Percentiles rank a stretch among this genome's conserved stretches.
phyloP scores from a whole-genome alignment of 208 protist genomes.

The Angomonas desouzai region DNA sequence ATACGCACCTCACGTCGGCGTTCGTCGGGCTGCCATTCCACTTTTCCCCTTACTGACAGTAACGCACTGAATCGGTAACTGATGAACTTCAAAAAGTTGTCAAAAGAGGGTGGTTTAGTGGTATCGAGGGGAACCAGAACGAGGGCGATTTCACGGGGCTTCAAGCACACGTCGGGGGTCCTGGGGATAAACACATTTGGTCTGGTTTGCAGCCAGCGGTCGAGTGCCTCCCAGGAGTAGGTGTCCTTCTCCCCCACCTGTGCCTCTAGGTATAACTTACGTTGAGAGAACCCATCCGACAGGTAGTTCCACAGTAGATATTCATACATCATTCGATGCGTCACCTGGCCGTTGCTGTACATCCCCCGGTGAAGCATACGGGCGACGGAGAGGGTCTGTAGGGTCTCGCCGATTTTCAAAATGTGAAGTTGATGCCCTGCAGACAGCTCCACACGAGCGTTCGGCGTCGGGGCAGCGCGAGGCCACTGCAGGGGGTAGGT shows the following conservation, averaged over 20 bases:
- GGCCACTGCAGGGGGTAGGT: slow-evolving; percentile 19
- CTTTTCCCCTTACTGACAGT: slow-evolving; percentile 33
- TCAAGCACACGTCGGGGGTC: slow-evolving; percentile 28
- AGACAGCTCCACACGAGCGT: slow-evolving; percentile 70
- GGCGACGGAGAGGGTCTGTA: slow-evolving; percentile 59
- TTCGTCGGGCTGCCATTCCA: slow-evolving; percentile 39
- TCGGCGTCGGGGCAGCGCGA: slow-evolving; percentile 46
- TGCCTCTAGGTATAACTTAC: slow-evolving; percentile 55
- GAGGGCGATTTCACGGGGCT: slow-evolving; percentile 55
- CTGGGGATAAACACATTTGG: slow-evolving; percentile 42
- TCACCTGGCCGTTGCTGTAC: slow-evolving; percentile 75
- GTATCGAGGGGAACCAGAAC: slow-evolving; percentile 62
- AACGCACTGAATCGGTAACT: slow-evolving; percentile 56
- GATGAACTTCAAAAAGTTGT: slow-evolving; percentile 67
- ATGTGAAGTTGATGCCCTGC: slow-evolving; percentile 83
- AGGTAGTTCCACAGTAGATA: slow-evolving; percentile 83
- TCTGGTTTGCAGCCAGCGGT: slow-evolving; percentile 60
- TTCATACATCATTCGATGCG: slow-evolving; percentile 58
- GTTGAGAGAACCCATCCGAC: slow-evolving; percentile 34
- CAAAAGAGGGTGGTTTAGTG: slow-evolving; percentile 40
- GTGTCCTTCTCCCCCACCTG: slow-evolving; percentile 59
- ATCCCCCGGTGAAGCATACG: slow-evolving; percentile 78
- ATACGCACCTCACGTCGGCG: slow-evolving; percentile 25
- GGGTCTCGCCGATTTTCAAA: slow-evolving; percentile 72
- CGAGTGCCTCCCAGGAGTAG: slow-evolving; percentile 71